Evolutionary conservation across 164 flowering plant genomes (phyloP), one percentile per base, ranked within the genome.

Genomic region (Magnolia officinalis): DNA sequence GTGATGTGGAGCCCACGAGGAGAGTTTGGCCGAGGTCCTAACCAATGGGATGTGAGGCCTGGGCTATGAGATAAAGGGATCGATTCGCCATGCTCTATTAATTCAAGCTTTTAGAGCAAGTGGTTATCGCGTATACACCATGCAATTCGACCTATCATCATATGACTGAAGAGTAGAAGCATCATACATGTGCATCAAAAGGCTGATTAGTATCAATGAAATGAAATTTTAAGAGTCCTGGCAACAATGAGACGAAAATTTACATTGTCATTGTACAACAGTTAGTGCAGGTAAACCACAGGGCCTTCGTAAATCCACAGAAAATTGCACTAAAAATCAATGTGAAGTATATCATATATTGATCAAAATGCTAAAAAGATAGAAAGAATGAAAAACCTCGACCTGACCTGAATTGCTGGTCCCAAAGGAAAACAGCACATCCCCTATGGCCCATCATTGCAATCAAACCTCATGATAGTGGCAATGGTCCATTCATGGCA

Each of bases 281-380:
- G 26, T 65, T 65, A 65, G 68, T 65, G 24, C 68, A 65, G 29
- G 24, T 9, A 20, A 65, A 29, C 68, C 18, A 24, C 45, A 0
- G 16, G 16, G 50, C 71, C 50, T 68, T 50, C 71, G 16, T 29
- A 37, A 29, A 37, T 24, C 49, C 26, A 14, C 19, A 31, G 45
- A 68, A 68, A 29, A 68, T 11, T 19, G 49, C 71, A 37, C 16
- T 29, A n/a, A 14, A 16, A 68, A 68, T 29, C 49, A 68, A 31
- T 68, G 50, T 9, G 16, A 66, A 37, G 58, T 11, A 70, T 70
- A 70, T 70, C 72, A 70, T 50, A 70, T 70, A 49, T 49, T 52
- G 20, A 29, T 31, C 24, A 50, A 49, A 70, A 31, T 37, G 26
- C 58, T 4, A 2, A 7, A 70, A 19, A 68, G 26, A 37, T 19